phyloP scores from a whole-genome alignment of 352 stramenopile species.

The Thraustochytrium striatum region DNA sequence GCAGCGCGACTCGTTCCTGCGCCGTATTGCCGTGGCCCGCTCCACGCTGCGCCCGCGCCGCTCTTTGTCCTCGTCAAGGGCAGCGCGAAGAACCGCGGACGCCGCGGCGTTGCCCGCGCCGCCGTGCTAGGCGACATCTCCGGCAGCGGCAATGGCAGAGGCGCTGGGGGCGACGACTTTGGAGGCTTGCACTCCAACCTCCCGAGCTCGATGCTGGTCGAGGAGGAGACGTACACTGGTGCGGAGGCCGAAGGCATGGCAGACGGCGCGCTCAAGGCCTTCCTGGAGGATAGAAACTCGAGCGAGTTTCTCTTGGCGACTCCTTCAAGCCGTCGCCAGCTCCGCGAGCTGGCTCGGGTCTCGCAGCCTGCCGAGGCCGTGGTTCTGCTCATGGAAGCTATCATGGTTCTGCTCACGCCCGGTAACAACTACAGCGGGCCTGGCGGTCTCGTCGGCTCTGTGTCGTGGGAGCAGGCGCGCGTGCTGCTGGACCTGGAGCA shows the following conservation, averaged over 20 bases:
- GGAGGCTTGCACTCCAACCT: too few species aligned
- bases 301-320: constrained; percentile 38
- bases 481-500: constrained; percentile 60
- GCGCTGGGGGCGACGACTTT: too few species aligned
- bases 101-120: constrained; percentile 19
- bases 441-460: constrained; percentile 57
- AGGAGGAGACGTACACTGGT: constrained; percentile 16
- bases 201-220: not conserved
- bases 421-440: constrained; percentile 64
- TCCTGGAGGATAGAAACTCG: constrained; percentile 28
- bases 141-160: too few species aligned
- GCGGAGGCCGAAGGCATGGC: not conserved
- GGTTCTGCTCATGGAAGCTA: constrained; percentile 69
- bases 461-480: constrained; percentile 61
- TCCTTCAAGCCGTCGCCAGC: constrained; percentile 52
- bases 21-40: constrained; percentile 65
- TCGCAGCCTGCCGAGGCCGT: constrained; percentile 52
- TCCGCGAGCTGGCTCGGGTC: constrained; percentile 51
- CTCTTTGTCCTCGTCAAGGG: constrained; percentile 65
- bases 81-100: constrained; percentile 60
- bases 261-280: not conserved
- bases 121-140: too few species aligned
- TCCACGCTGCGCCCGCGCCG: constrained; percentile 63
- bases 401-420: constrained; percentile 71
- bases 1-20: constrained; percentile 63